A percentile compares a stretch with the other conserved stretches of the same genome.
Conservation (phyloP, 805 yeast genomes). For the Yarrowia sp. region DNA sequence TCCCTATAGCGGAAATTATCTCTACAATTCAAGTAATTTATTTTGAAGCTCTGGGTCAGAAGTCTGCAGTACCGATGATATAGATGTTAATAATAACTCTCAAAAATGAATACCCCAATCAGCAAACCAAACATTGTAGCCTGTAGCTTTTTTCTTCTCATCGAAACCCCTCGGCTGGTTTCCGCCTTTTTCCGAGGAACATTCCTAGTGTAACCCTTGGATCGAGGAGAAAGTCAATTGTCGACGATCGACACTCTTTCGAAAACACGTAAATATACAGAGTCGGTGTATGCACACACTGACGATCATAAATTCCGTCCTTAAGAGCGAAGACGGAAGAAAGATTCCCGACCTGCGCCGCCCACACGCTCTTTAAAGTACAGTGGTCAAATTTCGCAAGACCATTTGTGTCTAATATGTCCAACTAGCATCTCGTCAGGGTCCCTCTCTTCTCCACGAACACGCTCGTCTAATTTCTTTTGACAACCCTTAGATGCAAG, state of each 20-base stretch:
- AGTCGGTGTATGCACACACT: slow-evolving; percentile 2
- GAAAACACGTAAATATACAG: slow-evolving; percentile 14
- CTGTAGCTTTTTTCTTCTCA: background rate
- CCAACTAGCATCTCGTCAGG: background rate
- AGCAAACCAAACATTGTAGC: background rate
- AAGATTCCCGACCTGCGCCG: background rate
- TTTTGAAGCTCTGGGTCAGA: slow-evolving; percentile 32
- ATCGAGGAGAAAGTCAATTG: slow-evolving; percentile 5
- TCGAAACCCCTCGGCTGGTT: background rate
- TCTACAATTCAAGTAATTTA: slow-evolving; percentile 36
- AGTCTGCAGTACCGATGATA: slow-evolving; percentile 35
- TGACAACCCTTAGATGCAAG: background rate
- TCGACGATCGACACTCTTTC: slow-evolving; percentile 1
- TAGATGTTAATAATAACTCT: slow-evolving; percentile 36
- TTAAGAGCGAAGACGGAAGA: background rate
- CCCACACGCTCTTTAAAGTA: background rate
- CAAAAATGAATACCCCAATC: slow-evolving; percentile 13
- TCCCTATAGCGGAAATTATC: slow-evolving; percentile 25
- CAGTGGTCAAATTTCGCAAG: too few relatives aligned
- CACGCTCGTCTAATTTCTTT: slow-evolving; percentile 9
- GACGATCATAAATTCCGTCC: slow-evolving; percentile 11
- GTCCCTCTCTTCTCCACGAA: background rate
- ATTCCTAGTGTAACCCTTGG: slow-evolving; percentile 2
- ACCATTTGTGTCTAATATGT: too few relatives aligned
- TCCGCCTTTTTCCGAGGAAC: background rate